Conservation (phyloP, 208 protist genomes). For the Wallacemonas sp. region DNA sequence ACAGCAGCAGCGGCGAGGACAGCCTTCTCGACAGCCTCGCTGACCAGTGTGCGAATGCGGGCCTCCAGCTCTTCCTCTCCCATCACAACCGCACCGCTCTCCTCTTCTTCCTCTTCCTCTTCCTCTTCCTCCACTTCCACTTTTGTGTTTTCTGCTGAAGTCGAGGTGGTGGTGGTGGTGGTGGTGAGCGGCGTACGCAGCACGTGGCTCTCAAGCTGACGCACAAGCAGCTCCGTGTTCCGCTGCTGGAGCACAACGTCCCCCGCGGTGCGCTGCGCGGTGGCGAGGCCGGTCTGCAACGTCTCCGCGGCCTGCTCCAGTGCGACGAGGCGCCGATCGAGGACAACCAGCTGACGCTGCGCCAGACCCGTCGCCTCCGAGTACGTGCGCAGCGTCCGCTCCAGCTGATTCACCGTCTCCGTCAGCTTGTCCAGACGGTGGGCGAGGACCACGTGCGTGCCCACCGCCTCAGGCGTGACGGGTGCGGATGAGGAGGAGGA, state of each 20-base stretch:
- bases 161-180: background rate
- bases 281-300: conserved; percentile 34
- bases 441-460: background rate
- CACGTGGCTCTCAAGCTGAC: conserved; percentile 64
- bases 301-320: conserved; percentile 40
- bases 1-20: too few relatives aligned
- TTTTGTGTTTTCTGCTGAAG: too few relatives aligned
- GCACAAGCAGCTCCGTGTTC: conserved; percentile 62
- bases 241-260: conserved; percentile 56
- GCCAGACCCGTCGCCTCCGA: conserved; percentile 30
- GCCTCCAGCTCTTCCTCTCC: background rate
- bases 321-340: conserved; percentile 48
- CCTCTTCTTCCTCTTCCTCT: conserved; percentile 15
- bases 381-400: conserved; percentile 21
- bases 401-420: background rate
- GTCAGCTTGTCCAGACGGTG: conserved; percentile 15
- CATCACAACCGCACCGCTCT: background rate
- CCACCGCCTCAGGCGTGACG: too few relatives aligned
- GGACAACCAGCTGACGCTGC: conserved; percentile 45
- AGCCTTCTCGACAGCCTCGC: conserved; percentile 2
- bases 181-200: background rate
- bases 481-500: too few relatives aligned
- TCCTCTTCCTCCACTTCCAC: conserved; percentile 10
- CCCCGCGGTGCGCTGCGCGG: conserved; percentile 43
- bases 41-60: background rate